A percentile compares a stretch with the other conserved stretches of the same genome.
Conservation (phyloP, 441 rosid genomes). For the Syzygium syzygioides region DNA sequence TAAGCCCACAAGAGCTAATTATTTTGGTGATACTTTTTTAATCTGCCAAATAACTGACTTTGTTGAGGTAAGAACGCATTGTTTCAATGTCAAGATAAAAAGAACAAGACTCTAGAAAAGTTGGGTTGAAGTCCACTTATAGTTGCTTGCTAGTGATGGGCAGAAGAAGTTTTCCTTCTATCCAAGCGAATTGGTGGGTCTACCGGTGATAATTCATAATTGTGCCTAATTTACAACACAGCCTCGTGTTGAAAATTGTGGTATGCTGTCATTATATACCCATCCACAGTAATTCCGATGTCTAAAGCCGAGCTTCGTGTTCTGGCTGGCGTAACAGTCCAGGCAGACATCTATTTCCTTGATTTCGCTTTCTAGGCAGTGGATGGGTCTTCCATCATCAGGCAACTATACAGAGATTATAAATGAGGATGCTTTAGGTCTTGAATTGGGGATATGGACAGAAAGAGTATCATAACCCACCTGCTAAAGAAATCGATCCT, state of each 20-base stretch:
- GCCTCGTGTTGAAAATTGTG: neutral
- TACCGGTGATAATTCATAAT: neutral
- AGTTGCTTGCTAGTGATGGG: neutral
- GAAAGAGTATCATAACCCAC: neutral
- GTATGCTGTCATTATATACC: neutral
- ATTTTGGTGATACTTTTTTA: neutral
- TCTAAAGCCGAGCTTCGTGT: neutral
- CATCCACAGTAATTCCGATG: neutral
- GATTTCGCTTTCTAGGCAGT: neutral
- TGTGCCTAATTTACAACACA: neutral
- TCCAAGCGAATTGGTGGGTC: neutral
- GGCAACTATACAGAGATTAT: neutral
- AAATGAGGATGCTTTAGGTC: neutral
- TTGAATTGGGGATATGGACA: neutral
- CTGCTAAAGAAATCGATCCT: neutral
- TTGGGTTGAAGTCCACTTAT: neutral
- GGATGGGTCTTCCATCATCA: neutral
- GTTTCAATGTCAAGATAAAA: neutral
- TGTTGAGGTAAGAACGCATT: neutral
- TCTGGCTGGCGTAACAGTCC: neutral
- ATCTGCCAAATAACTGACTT: neutral
- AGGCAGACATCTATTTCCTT: neutral
- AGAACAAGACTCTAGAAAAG: neutral
- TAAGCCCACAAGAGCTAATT: neutral
- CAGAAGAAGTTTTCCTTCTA: neutral